Percentiles rank a stretch among this genome's conserved stretches.
Evolutionary conservation across 1,284 basidiomycete species (phyloP).

Genomic region (Ustilago cynodontis): DNA sequence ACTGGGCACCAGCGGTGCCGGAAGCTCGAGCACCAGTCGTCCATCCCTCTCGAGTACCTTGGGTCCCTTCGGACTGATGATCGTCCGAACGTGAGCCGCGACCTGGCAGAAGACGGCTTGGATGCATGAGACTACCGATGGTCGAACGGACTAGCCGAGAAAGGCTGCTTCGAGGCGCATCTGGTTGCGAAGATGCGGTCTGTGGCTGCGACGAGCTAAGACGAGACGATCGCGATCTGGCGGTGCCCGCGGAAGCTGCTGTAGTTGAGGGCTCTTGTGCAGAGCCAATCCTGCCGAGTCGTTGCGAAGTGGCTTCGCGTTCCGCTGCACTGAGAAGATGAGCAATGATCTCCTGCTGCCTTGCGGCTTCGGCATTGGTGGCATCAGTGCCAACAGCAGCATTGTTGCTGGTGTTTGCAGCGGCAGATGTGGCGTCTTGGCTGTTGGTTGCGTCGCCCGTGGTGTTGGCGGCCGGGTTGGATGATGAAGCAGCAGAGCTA

Average conservation of each 20-base stretch:
- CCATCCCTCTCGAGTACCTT: conserved; percentile 12
- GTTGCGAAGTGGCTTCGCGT: conserved; percentile 30
- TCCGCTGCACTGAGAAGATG: conserved; percentile 36
- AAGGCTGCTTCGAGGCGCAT: conserved; percentile 18
- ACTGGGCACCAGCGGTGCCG: neutral
- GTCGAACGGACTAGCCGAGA: conserved; percentile 41
- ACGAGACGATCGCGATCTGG: conserved; percentile 9
- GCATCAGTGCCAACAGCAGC: neutral
- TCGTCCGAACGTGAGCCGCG: conserved; percentile 12
- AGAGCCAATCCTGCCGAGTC: conserved; percentile 15
- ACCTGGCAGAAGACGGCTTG: conserved; percentile 29
- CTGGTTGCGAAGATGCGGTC: conserved; percentile 6
- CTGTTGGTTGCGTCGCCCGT: neutral
- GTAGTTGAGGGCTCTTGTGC: conserved; percentile 11
- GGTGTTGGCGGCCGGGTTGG: neutral
- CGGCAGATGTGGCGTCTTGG: neutral
- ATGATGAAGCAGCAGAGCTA: too few species aligned
- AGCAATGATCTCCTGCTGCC: conserved; percentile 41
- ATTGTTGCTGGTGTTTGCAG: neutral
- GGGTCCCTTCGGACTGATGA: neutral
- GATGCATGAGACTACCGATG: conserved; percentile 31
- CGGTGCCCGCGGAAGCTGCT: neutral
- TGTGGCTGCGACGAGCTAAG: conserved; percentile 13
- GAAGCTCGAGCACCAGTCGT: neutral
- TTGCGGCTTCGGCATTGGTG: neutral